Evolutionary conservation across 345 rosid genomes (phyloP).

Genomic region (Trapa bicornis): DNA sequence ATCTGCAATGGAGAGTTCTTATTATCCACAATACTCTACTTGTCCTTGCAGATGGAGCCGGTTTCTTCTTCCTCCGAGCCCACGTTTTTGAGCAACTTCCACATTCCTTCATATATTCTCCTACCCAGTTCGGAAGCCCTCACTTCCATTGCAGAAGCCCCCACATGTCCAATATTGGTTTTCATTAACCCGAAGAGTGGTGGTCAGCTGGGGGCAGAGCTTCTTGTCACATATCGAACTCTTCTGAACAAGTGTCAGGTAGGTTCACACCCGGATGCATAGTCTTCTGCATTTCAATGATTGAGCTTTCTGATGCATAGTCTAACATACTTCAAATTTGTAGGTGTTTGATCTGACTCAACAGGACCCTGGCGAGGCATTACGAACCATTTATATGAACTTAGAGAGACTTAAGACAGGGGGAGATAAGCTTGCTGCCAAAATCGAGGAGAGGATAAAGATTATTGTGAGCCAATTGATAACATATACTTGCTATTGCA

Average conservation of each 20-base stretch:
- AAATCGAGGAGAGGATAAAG: constrained; percentile 41
- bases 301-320: background rate
- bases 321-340: background rate
- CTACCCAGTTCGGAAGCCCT: constrained; percentile 21
- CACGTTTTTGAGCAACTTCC: constrained; percentile 27
- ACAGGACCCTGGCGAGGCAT: constrained; percentile 49
- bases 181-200: constrained; percentile 86
- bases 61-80: constrained; percentile 7
- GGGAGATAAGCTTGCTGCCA: constrained; percentile 28
- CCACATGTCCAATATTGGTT: constrained; percentile 54
- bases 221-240: constrained; percentile 44
- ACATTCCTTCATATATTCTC: constrained; percentile 44
- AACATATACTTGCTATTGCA: background rate
- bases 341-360: constrained; percentile 72
- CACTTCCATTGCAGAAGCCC: constrained; percentile 8
- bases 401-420: constrained; percentile 45
- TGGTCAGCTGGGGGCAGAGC: constrained; percentile 77
- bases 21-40: background rate
- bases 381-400: constrained; percentile 42
- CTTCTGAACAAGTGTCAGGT: constrained; percentile 60
- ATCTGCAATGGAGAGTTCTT: background rate
- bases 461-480: constrained; percentile 45
- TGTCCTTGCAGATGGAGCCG: background rate
- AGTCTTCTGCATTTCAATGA: background rate
- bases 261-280: background rate